A percentile compares a stretch with the other conserved stretches of the same genome.
Evolutionary conservation across 352 stramenopile genomes (phyloP).

Genomic region (Globisporangium spiculum): DNA sequence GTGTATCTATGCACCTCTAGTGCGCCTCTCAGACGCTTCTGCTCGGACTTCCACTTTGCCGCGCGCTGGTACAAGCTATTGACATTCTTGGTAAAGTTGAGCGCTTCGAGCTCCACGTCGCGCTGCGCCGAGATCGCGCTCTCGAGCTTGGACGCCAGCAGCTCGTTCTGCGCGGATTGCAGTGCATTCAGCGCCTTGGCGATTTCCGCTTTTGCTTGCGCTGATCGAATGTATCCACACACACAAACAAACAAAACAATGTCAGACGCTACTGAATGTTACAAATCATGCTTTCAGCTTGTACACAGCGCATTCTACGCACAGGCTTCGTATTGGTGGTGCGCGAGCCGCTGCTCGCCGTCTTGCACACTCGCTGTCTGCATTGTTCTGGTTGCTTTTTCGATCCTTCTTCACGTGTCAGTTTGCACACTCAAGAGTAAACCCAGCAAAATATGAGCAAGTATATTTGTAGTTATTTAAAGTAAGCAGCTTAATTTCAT

Average conservation of each 20-base stretch:
- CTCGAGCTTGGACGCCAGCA: slow-evolving; percentile 51
- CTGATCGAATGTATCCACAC: slow-evolving; percentile 5
- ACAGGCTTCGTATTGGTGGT: slow-evolving; percentile 28
- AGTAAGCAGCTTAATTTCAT: neutral
- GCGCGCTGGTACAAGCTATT: slow-evolving; percentile 55
- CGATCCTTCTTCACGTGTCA: neutral
- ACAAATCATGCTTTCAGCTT: neutral
- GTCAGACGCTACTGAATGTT: neutral
- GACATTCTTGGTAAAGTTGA: slow-evolving; percentile 59
- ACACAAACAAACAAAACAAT: slow-evolving; percentile 1
- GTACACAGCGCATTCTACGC: neutral
- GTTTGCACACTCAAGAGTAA: neutral
- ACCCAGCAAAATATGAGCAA: too few relatives aligned
- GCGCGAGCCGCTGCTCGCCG: slow-evolving; percentile 28
- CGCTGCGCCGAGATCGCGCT: slow-evolving; percentile 48
- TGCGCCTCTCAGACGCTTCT: slow-evolving; percentile 49
- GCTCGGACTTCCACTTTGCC: slow-evolving; percentile 65
- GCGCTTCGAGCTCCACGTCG: slow-evolving; percentile 54
- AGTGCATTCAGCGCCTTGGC: slow-evolving; percentile 34
- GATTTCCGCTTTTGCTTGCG: slow-evolving; percentile 28
- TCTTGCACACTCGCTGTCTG: slow-evolving; percentile 22
- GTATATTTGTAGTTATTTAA: neutral
- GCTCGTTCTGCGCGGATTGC: slow-evolving; percentile 32
- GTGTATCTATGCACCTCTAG: slow-evolving; percentile 29
- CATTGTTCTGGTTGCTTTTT: neutral